phyloP scores from a whole-genome alignment of 2,329 filamentous ascomycete genomes.

The Aureobasidium namibiae region DNA sequence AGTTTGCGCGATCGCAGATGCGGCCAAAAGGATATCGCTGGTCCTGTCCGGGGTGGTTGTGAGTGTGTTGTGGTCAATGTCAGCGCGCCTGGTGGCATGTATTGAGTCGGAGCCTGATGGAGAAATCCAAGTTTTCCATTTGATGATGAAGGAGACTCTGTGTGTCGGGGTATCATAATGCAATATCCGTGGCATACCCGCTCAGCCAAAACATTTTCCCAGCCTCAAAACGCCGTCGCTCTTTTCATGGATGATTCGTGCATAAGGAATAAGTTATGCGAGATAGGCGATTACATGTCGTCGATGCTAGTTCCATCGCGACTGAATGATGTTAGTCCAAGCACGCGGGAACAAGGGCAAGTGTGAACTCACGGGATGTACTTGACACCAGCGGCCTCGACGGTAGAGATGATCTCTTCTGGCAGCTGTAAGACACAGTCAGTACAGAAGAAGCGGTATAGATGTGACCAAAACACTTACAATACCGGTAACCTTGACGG shows the following conservation, averaged over 20 bases:
- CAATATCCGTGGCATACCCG: background rate
- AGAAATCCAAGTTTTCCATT: background rate
- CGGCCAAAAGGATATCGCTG: slow-evolving; percentile 7
- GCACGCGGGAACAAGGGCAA: background rate
- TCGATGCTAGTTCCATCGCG: slow-evolving; percentile 12
- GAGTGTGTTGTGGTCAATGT: background rate
- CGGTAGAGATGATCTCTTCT: slow-evolving; percentile 46
- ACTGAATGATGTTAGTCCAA: background rate
- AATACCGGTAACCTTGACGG: slow-evolving; percentile 85
- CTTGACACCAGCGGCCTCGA: slow-evolving; percentile 52
- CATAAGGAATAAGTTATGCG: background rate
- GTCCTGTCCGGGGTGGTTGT: slow-evolving; percentile 1
- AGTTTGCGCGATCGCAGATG: background rate
- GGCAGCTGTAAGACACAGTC: slow-evolving; percentile 36
- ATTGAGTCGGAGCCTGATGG: background rate
- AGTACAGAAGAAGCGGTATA: background rate
- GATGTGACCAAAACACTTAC: slow-evolving; percentile 31
- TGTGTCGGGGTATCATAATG: slow-evolving; percentile 2
- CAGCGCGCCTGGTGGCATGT: background rate
- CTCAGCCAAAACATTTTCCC: background rate
- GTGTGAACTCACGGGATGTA: slow-evolving; percentile 46
- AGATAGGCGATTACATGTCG: background rate
- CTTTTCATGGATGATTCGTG: slow-evolving; percentile 7
- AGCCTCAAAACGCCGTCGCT: slow-evolving; percentile 9
- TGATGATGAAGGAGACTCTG: background rate